Base-by-base conservation (phyloP, 2,329 filamentous ascomycete genomes). In the Penicillium psychrosexuale region DNA sequence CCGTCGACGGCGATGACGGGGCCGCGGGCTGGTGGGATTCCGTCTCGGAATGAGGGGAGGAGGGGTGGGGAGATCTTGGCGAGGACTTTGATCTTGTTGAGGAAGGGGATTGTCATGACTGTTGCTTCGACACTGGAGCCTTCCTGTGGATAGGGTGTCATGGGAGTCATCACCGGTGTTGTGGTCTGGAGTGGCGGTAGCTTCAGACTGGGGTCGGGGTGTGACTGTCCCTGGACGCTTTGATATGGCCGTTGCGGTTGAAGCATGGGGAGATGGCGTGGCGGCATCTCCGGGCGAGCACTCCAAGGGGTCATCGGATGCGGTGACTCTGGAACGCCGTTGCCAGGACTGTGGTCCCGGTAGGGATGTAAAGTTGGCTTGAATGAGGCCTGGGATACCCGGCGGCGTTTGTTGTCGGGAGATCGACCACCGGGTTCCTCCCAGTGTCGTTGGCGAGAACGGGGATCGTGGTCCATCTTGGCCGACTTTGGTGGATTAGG, bases 1-100 rank as follows among this genome's bases (percentile, higher is more conserved):
- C 92, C 92, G 72, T 97, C 93, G 28, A 97, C 77, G 0, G 90
- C 88, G 58, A 97, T 86, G 36, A 97, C 82, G 0, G 89, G 84
- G 0, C 93, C 92, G n/a, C 91, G 83, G 7, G 78, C 76, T 62
- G 65, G 78, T 6, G 62, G 56, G 17, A 46, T 54, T 9, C 60
- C 57, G 38, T 69, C 63, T 5, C 63, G 64, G 55, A 69, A 70
- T 27, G 66, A 63, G 1, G 66, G 63, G 6, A 76, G 73, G 13
- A 90, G 77, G 0, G 89, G 85, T 24, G 87, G 89, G 43, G 88
- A 88, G 61, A 97, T 90, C 58, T 85, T 86, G 15, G 84, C 80
- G 33, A 97, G 78, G 2, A 93, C 81, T 46, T 85, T 84, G 63
- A 96, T 83, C 72, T 96, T 96, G 61, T 85, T 85, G 42, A 85